A percentile compares a stretch with the other conserved stretches of the same genome.
Conservation (phyloP, 1,284 basidiomycete species). For the Naganishia albida region DNA sequence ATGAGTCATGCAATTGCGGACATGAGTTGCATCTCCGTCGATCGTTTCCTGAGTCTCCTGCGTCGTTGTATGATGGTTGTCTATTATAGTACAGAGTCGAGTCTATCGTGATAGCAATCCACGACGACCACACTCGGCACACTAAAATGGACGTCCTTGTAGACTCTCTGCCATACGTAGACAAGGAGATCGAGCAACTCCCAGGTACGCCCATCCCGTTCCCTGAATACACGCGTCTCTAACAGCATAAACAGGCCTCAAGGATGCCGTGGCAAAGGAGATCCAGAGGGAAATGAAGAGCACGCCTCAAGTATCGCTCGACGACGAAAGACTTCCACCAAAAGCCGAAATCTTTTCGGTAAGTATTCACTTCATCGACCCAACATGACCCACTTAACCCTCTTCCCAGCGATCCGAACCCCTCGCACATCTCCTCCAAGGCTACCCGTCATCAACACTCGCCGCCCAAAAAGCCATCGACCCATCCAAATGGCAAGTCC, state of each 20-base stretch:
- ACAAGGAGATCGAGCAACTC: slow-evolving; percentile 78
- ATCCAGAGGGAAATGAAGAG: slow-evolving; percentile 51
- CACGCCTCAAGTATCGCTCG: slow-evolving; percentile 49
- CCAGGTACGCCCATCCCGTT: slow-evolving; percentile 55
- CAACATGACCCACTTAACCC: not conserved
- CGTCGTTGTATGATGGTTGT: not conserved
- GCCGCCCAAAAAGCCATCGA: slow-evolving; percentile 68
- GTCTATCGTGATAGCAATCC: not conserved
- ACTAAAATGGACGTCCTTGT: slow-evolving; percentile 45
- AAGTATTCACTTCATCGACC: not conserved
- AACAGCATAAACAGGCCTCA: slow-evolving; percentile 57
- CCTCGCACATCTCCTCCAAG: slow-evolving; percentile 66
- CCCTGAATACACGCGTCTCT: not conserved
- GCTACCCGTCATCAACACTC: slow-evolving; percentile 65
- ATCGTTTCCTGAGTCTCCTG: not conserved
- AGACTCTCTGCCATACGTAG: slow-evolving; percentile 91
- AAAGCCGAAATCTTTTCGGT: slow-evolving; percentile 40
- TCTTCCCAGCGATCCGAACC: slow-evolving; percentile 30
- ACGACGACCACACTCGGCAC: too few relatives aligned
- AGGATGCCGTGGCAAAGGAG: slow-evolving; percentile 46
- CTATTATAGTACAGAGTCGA: too few relatives aligned
- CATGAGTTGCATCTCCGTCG: not conserved
- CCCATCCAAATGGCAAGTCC: slow-evolving; percentile 75
- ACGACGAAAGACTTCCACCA: slow-evolving; percentile 61
- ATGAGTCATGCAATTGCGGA: slow-evolving; percentile 13